Conservation (phyloP, 75 land plant genomes). For the Pinus tabuliformis region DNA sequence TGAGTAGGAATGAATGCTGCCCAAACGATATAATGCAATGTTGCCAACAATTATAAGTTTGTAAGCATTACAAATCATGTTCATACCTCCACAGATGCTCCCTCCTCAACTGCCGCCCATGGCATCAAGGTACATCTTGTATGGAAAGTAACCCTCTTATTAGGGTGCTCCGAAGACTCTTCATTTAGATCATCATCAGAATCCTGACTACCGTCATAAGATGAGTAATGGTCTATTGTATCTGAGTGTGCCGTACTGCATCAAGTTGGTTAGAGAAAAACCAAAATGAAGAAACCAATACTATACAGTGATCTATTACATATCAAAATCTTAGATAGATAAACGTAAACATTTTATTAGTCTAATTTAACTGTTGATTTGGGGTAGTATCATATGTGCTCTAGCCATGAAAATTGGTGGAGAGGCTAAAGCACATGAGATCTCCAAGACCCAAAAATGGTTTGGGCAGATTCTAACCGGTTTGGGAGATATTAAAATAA, state of each 20-base stretch:
- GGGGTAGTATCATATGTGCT: too few species aligned
- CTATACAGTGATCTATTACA: neutral
- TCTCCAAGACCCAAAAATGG: too few species aligned
- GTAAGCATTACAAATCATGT: neutral
- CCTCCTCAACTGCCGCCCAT: constrained; percentile 7
- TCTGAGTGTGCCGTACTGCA: constrained; percentile 6
- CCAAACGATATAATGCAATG: neutral
- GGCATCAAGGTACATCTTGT: constrained; percentile 7
- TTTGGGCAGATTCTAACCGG: too few species aligned
- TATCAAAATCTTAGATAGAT: neutral
- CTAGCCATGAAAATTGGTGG: too few species aligned
- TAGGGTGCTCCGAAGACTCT: constrained; percentile 4
- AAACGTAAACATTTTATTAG: too few species aligned
- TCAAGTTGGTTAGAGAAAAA: constrained; percentile 8
- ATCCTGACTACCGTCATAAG: constrained; percentile 2
- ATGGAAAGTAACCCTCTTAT: constrained; percentile 3
- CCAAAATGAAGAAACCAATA: neutral
- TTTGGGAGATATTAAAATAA: too few species aligned
- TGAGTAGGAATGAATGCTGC: neutral
- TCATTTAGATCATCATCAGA: neutral
- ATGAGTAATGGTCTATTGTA: constrained; percentile 5
- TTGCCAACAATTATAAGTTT: neutral
- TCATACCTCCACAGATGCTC: constrained; percentile 11
- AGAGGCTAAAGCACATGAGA: too few species aligned
- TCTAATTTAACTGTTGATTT: neutral